Base-by-base conservation (phyloP, 306 rosid species). In the Glycyrrhiza uralensis region DNA sequence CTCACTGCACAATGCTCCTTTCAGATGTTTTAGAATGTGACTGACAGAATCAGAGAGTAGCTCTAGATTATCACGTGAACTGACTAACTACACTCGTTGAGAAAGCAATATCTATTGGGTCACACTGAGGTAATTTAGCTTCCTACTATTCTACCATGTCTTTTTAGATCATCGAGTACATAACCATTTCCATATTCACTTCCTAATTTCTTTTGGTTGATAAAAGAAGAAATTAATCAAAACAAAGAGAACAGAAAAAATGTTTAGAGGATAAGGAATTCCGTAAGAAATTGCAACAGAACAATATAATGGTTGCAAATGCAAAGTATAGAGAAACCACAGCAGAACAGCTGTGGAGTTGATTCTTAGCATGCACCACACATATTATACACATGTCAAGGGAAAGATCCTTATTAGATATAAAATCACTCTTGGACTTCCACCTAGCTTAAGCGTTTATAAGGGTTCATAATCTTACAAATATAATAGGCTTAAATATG, bases 131-230 rank as follows among this genome's bases (percentile, higher is more conserved):
- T 55, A 64, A 65, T n/a, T 66, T 59, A 61, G 39, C 50, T 47
- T 61, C 41, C 30, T 30, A 22, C 22, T 6, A 42, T 33, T 49
- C 9, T 47, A 22, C 36, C 10, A 17, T 65, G 28, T 54, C 38
- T 41, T 62, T 52, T 19, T 28, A 46, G 66, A 41, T 75, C 52
- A 38, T 18, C n/a, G 36, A 50, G 8, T 3, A 51, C 4, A 62
- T 35, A 47, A 32, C 51, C 54, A 62, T 61, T 15, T 46, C 51
- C 64, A 62, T 47, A 13, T 35, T 74, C 54, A 62, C 54, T 50
- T 50, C 45, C 28, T 14, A 38, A 1, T 20, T 18, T 47, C 32
- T 72, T 12, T 69, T 35, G 61, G 38, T 18, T 69, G 26, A 52
- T 7, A 28, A 39, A 42, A 36, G 23, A 67, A 49, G 6, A 58